phyloP scores from a whole-genome alignment of 2,329 filamentous ascomycete genomes.

The Aureobasidium sp. region DNA sequence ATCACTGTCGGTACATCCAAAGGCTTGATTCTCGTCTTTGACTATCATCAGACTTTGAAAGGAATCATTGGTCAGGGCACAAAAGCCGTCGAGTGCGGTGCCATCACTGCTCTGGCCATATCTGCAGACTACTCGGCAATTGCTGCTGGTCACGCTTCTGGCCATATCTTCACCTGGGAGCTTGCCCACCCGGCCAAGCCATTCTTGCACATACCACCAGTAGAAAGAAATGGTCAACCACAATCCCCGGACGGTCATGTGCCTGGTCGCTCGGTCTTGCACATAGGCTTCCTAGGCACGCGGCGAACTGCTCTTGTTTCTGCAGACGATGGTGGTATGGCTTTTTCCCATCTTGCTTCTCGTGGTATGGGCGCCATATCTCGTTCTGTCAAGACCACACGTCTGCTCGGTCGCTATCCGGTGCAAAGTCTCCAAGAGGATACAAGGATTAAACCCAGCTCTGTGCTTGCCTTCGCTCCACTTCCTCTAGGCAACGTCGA shows the following conservation, averaged over 20 bases:
- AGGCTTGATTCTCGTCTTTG: slow-evolving; percentile 89
- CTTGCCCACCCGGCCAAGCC: slow-evolving; percentile 72
- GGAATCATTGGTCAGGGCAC: slow-evolving; percentile 89
- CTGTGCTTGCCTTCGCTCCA: slow-evolving; percentile 84
- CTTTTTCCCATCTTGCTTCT: slow-evolving; percentile 92
- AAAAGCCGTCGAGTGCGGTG: slow-evolving; percentile 85
- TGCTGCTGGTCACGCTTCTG: slow-evolving; percentile 81
- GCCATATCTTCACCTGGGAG: slow-evolving; percentile 96
- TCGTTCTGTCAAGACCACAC: slow-evolving; percentile 77
- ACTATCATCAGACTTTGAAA: slow-evolving; percentile 93
- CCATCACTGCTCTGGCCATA: slow-evolving; percentile 79
- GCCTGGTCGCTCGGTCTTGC: slow-evolving; percentile 67
- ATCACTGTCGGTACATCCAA: slow-evolving; percentile 92
- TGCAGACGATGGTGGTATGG: slow-evolving; percentile 92
- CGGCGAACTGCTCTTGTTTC: slow-evolving; percentile 91
- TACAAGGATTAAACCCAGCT: slow-evolving; percentile 79
- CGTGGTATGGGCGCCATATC: slow-evolving; percentile 81
- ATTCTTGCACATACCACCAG: slow-evolving; percentile 77
- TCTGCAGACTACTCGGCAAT: slow-evolving; percentile 92
- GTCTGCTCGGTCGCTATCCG: slow-evolving; percentile 88
- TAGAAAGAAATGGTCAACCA: slow-evolving; percentile 59
- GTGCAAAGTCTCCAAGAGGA: slow-evolving; percentile 55
- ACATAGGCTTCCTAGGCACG: slow-evolving; percentile 91
- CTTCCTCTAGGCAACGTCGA: slow-evolving; percentile 92
- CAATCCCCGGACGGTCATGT: slow-evolving; percentile 76